phyloP scores from a whole-genome alignment of 768 basidiomycete genomes.

The Suillus tomentosus region DNA sequence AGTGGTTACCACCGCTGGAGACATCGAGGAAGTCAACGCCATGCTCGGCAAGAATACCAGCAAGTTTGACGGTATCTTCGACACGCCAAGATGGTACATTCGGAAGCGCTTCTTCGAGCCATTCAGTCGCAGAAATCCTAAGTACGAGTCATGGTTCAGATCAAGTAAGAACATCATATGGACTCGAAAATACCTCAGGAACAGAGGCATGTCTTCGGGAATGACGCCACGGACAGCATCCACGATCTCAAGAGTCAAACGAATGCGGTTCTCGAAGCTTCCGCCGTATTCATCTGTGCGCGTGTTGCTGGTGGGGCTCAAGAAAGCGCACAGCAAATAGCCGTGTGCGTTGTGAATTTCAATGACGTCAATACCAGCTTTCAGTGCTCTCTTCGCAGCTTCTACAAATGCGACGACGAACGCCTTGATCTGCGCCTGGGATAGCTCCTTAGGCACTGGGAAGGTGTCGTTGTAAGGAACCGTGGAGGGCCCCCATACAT shows the following conservation, averaged over 20 bases:
- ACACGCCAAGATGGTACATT: slow-evolving; percentile 66
- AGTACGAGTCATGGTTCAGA: slow-evolving; percentile 1
- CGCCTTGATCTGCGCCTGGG: slow-evolving; percentile 54
- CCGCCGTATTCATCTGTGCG: slow-evolving; percentile 73
- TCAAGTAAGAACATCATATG: neutral
- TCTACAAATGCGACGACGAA: slow-evolving; percentile 58
- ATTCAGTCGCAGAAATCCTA: slow-evolving; percentile 73
- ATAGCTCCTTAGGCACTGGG: slow-evolving; percentile 58
- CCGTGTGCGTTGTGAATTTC: slow-evolving; percentile 71
- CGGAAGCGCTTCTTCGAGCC: slow-evolving; percentile 60
- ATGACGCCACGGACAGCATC: slow-evolving; percentile 64
- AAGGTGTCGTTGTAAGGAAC: slow-evolving; percentile 46
- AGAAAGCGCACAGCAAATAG: slow-evolving; percentile 57
- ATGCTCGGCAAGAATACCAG: slow-evolving; percentile 56
- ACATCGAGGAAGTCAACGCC: slow-evolving; percentile 81
- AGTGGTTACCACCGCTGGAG: slow-evolving; percentile 61
- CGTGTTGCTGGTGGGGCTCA: slow-evolving; percentile 61
- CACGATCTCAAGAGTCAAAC: slow-evolving; percentile 63
- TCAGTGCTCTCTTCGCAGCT: slow-evolving; percentile 52
- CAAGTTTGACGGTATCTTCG: slow-evolving; percentile 67
- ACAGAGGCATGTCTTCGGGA: slow-evolving; percentile 64
- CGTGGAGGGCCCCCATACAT: slow-evolving; percentile 60
- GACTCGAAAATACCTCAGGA: slow-evolving; percentile 51
- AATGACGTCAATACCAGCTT: slow-evolving; percentile 58
- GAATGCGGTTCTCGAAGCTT: slow-evolving; percentile 65